These are phyloP conservation scores for Saururus chinensis DNA, from an alignment of 164 flowering plant species.

Conservation along the genomic window DNA sequence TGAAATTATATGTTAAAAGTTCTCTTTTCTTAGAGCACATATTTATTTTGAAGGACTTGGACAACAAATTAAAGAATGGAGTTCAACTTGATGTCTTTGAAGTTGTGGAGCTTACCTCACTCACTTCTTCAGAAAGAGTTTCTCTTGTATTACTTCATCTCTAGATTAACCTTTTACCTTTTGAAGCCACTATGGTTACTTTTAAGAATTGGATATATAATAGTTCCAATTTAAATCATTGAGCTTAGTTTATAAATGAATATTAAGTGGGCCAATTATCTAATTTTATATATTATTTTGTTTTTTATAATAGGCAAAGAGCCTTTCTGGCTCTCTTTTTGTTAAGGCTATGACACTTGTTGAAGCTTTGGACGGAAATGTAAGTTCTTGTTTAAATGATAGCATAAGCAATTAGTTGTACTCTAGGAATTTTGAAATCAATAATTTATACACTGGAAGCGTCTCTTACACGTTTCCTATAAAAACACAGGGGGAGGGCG, in stretches of 20 bases:
- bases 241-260: neutral
- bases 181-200: neutral
- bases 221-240: neutral
- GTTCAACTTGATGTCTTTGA: constrained; percentile 52
- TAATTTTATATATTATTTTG: neutral
- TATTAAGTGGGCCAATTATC: neutral
- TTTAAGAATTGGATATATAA: neutral
- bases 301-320: constrained; percentile 53
- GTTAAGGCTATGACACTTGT: constrained; percentile 48
- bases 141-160: constrained; percentile 44
- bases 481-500: too few relatives aligned
- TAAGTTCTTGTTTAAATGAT: constrained; percentile 6
- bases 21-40: neutral
- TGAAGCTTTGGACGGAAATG: constrained; percentile 95
- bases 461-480: too few relatives aligned
- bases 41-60: constrained; percentile 37
- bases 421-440: neutral
- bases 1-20: neutral
- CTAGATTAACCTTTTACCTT: constrained; percentile 4
- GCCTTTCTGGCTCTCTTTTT: constrained; percentile 59
- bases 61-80: constrained; percentile 82
- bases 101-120: constrained; percentile 33
- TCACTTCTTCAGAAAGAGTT: constrained; percentile 54
- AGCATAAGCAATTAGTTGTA: neutral
- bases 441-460: too few relatives aligned